These are phyloP conservation scores for Anaeramoeba ignava DNA, from an alignment of 78 protist genomes.

Conservation along the genomic window DNA sequence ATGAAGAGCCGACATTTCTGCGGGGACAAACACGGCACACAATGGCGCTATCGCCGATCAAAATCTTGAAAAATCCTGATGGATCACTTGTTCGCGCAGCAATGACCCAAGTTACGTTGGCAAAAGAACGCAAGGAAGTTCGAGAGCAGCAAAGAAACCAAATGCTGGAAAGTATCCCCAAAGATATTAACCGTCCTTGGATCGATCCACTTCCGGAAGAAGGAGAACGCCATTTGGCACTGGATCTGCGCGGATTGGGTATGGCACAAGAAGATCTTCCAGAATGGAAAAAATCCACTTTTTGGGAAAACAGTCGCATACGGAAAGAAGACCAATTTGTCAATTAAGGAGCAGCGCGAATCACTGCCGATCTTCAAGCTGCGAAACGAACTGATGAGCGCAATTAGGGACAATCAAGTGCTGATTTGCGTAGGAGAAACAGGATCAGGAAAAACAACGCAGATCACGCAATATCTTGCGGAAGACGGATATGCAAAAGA, in stretches of 20 bases:
- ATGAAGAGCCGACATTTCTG: slow-evolving; percentile 79
- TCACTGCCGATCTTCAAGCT: slow-evolving; percentile 72
- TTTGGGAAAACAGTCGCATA: slow-evolving; percentile 15
- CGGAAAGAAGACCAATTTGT: slow-evolving; percentile 24
- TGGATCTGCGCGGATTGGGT: slow-evolving; percentile 20
- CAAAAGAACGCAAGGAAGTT: slow-evolving; percentile 77
- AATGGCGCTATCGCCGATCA: slow-evolving; percentile 65
- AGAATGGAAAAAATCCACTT: slow-evolving; percentile 3
- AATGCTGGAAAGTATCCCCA: slow-evolving; percentile 48
- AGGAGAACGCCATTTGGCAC: slow-evolving; percentile 57
- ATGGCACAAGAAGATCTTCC: not conserved
- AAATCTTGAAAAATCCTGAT: slow-evolving; percentile 80
- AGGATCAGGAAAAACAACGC: slow-evolving; percentile 81
- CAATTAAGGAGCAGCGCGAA: slow-evolving; percentile 73
- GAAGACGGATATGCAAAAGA: slow-evolving; percentile 53
- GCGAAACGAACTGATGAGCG: slow-evolving; percentile 42
- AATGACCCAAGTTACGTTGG: slow-evolving; percentile 46
- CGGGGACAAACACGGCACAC: slow-evolving; percentile 35
- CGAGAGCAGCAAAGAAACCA: slow-evolving; percentile 47
- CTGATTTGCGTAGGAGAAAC: slow-evolving; percentile 78
- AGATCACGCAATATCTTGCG: slow-evolving; percentile 70
- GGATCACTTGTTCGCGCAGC: slow-evolving; percentile 89
- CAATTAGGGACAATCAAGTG: slow-evolving; percentile 63
- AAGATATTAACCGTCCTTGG: slow-evolving; percentile 58
- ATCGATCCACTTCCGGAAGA: slow-evolving; percentile 60